Evolutionary conservation across 2,329 filamentous ascomycete species (phyloP).

Genomic region (Neofusicoccum ribis): DNA sequence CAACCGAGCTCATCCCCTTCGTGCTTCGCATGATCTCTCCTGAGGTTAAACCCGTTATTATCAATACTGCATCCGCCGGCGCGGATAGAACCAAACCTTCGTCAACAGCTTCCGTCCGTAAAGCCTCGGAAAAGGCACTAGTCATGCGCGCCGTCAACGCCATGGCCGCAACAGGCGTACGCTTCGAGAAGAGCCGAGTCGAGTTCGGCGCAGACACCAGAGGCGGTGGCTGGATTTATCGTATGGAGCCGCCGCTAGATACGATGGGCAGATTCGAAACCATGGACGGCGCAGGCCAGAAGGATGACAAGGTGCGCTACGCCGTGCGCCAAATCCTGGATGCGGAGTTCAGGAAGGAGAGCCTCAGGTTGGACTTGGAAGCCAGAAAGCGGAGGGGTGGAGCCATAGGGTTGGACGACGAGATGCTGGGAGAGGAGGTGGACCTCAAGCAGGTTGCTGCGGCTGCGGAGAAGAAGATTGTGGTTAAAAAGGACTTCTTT

Average conservation of each 20-base stretch:
- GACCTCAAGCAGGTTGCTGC: constrained; percentile 21
- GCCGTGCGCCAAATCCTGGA: constrained; percentile 91
- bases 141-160: constrained; percentile 77
- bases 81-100: constrained; percentile 30
- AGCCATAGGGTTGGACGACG: constrained; percentile 30
- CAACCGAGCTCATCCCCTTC: constrained; percentile 82
- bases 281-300: constrained; percentile 53
- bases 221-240: constrained; percentile 74
- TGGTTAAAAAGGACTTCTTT: constrained; percentile 79
- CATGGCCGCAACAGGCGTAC: constrained; percentile 79
- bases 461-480: constrained; percentile 25
- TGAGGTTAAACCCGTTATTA: constrained; percentile 85
- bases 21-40: constrained; percentile 81
- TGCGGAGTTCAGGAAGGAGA: constrained; percentile 79
- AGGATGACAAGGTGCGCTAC: constrained; percentile 76
- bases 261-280: constrained; percentile 74
- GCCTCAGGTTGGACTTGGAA: constrained; percentile 64
- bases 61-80: constrained; percentile 66
- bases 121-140: constrained; percentile 79
- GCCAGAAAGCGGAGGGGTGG: constrained; percentile 58
- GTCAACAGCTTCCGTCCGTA: constrained; percentile 80
- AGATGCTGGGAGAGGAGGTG: constrained; percentile 24
- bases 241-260: constrained; percentile 94
- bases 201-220: constrained; percentile 61
- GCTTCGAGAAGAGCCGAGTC: constrained; percentile 77